Conservation (phyloP, 768 basidiomycete genomes). For the Dacryopinax spathularia region DNA sequence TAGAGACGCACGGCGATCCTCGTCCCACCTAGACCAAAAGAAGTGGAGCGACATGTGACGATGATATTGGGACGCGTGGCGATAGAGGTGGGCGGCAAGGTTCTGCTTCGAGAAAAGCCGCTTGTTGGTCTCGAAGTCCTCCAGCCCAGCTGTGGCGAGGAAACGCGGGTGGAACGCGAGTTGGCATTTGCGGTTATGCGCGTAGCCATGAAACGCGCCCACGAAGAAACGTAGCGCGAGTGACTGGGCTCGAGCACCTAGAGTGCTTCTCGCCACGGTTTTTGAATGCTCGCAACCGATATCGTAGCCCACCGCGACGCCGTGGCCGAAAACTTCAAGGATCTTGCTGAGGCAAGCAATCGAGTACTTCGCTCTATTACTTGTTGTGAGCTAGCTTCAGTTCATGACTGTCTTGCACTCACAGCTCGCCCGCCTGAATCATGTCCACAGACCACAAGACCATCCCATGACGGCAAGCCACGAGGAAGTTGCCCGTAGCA, state of each 20-base stretch:
- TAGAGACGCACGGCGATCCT: not conserved
- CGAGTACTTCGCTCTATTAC: constrained; percentile 17
- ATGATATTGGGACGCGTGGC: constrained; percentile 15
- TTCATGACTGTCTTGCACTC: not conserved
- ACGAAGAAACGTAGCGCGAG: constrained; percentile 11
- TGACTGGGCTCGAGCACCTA: constrained; percentile 4
- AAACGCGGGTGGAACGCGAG: constrained; percentile 14
- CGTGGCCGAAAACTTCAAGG: constrained; percentile 6
- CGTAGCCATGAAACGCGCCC: no score
- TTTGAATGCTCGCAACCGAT: constrained; percentile 17
- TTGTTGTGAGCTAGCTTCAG: not conserved
- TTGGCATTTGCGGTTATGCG: constrained; percentile 22
- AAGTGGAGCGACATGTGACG: not conserved
- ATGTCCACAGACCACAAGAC: not conserved
- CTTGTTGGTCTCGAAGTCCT: constrained; percentile 17
- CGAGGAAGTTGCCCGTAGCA: not conserved
- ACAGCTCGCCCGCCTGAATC: not conserved
- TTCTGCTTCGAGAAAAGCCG: constrained; percentile 15
- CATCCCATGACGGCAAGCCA: not conserved
- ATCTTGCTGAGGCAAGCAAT: constrained; percentile 12
- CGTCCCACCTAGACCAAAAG: not conserved
- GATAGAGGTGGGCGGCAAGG: constrained; percentile 10
- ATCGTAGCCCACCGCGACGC: constrained; percentile 15
- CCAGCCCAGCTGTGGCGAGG: constrained; percentile 12
- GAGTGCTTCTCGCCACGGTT: constrained; percentile 10